phyloP scores from a whole-genome alignment of 78 protist genomes.

The Isochrysis galbana region DNA sequence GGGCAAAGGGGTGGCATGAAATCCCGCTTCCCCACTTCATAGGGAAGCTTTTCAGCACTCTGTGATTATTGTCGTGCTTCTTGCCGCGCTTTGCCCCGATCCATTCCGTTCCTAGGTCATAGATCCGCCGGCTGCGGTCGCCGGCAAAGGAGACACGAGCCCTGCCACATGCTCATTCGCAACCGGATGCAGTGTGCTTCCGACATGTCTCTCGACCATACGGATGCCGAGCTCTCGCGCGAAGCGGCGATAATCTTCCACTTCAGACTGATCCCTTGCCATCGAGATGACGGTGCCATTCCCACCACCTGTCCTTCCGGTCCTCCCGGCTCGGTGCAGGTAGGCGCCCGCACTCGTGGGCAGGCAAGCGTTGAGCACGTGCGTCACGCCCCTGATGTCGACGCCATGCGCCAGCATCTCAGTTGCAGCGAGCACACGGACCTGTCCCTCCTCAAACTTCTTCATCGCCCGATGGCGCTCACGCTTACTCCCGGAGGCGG shows the following conservation, averaged over 20 bases:
- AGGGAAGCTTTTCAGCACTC: too few relatives aligned
- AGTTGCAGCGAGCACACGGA: background rate
- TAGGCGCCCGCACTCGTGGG: background rate
- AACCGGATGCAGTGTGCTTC: too few relatives aligned
- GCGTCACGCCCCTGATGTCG: background rate
- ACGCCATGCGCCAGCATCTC: background rate
- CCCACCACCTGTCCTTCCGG: background rate
- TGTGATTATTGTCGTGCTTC: too few relatives aligned
- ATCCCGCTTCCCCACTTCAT: too few relatives aligned
- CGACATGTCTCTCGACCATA: background rate
- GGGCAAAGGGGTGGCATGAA: too few relatives aligned
- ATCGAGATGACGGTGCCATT: background rate
- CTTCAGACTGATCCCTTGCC: background rate
- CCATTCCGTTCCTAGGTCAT: too few relatives aligned
- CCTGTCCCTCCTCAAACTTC: background rate
- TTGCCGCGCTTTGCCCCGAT: too few relatives aligned
- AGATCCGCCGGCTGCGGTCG: too few relatives aligned
- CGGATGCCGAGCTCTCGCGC: background rate
- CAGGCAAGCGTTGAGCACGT: background rate
- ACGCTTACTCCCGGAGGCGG: background rate
- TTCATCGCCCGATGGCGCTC: background rate
- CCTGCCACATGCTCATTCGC: too few relatives aligned
- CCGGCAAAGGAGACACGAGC: too few relatives aligned
- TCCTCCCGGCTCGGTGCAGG: background rate
- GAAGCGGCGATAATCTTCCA: background rate